Evolutionary conservation across 83 land plant species (phyloP).

Genomic region (Thuja plicata): DNA sequence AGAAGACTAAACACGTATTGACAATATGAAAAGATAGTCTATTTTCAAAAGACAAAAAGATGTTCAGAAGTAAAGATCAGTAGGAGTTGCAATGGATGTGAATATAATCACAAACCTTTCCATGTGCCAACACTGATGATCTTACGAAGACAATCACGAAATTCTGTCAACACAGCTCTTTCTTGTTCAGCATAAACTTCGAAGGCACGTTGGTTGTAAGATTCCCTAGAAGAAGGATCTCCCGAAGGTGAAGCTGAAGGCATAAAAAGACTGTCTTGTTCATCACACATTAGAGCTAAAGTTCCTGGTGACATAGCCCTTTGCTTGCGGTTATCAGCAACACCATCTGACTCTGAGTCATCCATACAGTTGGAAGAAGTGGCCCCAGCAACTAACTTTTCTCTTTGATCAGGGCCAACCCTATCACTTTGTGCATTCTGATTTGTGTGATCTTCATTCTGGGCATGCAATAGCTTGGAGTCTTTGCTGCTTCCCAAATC

Average conservation of each 20-base stretch:
- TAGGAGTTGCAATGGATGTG: background rate
- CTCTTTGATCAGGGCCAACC: conserved; percentile 17
- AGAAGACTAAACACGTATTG: background rate
- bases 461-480: background rate
- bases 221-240: conserved; percentile 22
- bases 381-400: conserved; percentile 16
- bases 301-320: conserved; percentile 98
- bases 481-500: conserved; percentile 10
- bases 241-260: conserved; percentile 51
- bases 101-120: conserved; percentile 52
- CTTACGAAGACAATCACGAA: conserved; percentile 78
- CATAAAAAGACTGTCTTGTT: conserved; percentile 82
- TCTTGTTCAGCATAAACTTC: conserved; percentile 88
- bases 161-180: conserved; percentile 68
- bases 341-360: conserved; percentile 46
- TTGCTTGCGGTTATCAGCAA: conserved; percentile 29
- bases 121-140: conserved; percentile 69
- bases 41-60: background rate
- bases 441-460: conserved; percentile 15
- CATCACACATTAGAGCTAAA: conserved; percentile 97
- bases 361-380: conserved; percentile 18
- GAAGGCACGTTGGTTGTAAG: conserved; percentile 32
- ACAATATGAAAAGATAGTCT: background rate
- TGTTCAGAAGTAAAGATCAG: background rate
- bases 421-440: conserved; percentile 10